Conservation (phyloP, 192 early-diverging fungal species). For the Backusella macrospora region DNA sequence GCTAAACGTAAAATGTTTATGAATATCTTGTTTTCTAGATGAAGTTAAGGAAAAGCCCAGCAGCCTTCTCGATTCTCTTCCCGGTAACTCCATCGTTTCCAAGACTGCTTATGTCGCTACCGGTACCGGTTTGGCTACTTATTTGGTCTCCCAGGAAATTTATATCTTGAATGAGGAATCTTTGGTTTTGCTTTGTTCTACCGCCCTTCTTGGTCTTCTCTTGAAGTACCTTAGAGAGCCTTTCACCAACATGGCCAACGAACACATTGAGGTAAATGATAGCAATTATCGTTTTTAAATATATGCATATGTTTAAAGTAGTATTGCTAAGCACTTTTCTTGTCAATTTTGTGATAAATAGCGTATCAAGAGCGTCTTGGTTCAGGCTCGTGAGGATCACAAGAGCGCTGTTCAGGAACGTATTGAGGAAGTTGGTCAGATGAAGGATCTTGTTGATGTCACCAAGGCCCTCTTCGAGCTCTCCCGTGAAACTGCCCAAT, state of each 20-base stretch:
- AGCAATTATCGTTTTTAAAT: background rate
- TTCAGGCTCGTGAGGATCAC: slow-evolving; percentile 89
- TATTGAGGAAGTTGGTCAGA: slow-evolving; percentile 88
- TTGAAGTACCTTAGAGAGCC: slow-evolving; percentile 83
- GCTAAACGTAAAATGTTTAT: background rate
- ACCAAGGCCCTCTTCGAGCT: slow-evolving; percentile 93
- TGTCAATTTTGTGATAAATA: slow-evolving; percentile 30
- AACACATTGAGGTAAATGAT: slow-evolving; percentile 43
- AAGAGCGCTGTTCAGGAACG: slow-evolving; percentile 87
- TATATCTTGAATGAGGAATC: slow-evolving; percentile 95
- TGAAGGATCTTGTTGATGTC: slow-evolving; percentile 91
- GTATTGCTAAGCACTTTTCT: too few species aligned
- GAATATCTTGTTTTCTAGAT: slow-evolving; percentile 38
- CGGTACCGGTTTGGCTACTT: slow-evolving; percentile 81
- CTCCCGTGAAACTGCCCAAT: slow-evolving; percentile 91
- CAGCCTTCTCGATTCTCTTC: slow-evolving; percentile 91
- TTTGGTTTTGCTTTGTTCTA: slow-evolving; percentile 79
- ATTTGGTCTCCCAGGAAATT: slow-evolving; percentile 95
- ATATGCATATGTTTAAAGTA: background rate
- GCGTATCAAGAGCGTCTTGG: slow-evolving; percentile 82
- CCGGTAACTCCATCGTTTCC: slow-evolving; percentile 83
- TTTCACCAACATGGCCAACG: slow-evolving; percentile 76
- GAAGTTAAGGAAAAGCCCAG: slow-evolving; percentile 78
- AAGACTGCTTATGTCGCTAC: slow-evolving; percentile 90
- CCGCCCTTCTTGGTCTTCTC: slow-evolving; percentile 77